phyloP scores from a whole-genome alignment of 2,329 filamentous ascomycete species.

The Ilyonectria destructans region DNA sequence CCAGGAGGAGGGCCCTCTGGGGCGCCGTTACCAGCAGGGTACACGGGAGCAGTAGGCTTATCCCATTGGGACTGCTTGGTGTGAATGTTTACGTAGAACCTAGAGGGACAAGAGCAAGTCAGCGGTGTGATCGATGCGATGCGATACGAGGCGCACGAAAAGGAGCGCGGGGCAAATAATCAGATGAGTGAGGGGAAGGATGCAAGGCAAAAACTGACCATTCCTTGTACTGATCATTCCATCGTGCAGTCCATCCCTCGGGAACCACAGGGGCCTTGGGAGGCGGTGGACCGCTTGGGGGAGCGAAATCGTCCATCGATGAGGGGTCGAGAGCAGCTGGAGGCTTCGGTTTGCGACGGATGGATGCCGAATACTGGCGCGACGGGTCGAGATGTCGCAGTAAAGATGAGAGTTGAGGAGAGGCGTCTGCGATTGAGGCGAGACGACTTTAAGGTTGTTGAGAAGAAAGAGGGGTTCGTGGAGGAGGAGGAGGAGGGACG shows the following conservation, averaged over 20 bases:
- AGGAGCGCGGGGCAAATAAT: not conserved
- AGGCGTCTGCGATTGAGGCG: slow-evolving; percentile 5
- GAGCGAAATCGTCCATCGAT: slow-evolving; percentile 69
- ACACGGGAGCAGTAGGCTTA: slow-evolving; percentile 80
- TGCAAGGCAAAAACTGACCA: slow-evolving; percentile 68
- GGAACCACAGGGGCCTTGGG: slow-evolving; percentile 75
- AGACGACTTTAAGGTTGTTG: slow-evolving; percentile 1
- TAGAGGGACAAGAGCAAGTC: slow-evolving; percentile 52
- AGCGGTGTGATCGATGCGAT: slow-evolving; percentile 23
- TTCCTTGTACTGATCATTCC: slow-evolving; percentile 91
- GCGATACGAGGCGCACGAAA: not conserved
- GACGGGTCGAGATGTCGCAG: not conserved
- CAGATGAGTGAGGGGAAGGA: not conserved
- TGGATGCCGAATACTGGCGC: slow-evolving; percentile 1
- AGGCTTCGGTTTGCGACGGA: not conserved
- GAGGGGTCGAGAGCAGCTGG: slow-evolving; percentile 8
- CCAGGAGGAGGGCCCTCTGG: slow-evolving; percentile 78
- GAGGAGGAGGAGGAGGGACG: not conserved
- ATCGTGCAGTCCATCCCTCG: slow-evolving; percentile 85
- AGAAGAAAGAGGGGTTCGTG: not conserved
- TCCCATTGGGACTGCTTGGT: slow-evolving; percentile 96
- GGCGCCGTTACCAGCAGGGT: slow-evolving; percentile 61
- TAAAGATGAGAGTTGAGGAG: not conserved
- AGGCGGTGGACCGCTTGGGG: slow-evolving; percentile 70
- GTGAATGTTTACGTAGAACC: slow-evolving; percentile 92